Conservation (phyloP, 2,329 filamentous ascomycete species). For the Pseudonectria foliicola region DNA sequence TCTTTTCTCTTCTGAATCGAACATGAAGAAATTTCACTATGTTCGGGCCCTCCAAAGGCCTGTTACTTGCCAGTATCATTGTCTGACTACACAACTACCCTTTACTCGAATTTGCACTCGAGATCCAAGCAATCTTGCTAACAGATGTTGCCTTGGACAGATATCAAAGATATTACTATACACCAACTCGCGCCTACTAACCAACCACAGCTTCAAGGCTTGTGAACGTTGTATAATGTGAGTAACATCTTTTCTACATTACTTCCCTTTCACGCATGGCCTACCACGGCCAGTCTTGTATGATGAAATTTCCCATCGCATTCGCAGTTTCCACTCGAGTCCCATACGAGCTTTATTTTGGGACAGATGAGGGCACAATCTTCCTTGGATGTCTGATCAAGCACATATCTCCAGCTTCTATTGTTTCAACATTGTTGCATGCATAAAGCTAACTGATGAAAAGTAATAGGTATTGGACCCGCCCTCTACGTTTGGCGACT, state of each 20-base stretch:
- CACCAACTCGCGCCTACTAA: constrained; percentile 5
- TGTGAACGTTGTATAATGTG: constrained; percentile 6
- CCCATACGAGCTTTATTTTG: constrained; percentile 58
- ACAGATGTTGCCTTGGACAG: constrained; percentile 11
- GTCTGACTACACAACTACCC: constrained; percentile 51
- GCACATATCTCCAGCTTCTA: constrained; percentile 14
- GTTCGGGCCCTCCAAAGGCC: constrained; percentile 60
- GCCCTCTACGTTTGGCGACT: not conserved
- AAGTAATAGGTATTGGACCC: constrained; percentile 5
- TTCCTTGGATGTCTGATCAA: constrained; percentile 73
- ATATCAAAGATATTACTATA: constrained; percentile 2
- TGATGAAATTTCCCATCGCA: constrained; percentile 71
- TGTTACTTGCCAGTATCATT: constrained; percentile 91
- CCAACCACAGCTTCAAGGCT: constrained; percentile 1
- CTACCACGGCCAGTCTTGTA: constrained; percentile 16
- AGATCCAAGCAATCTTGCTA: constrained; percentile 12
- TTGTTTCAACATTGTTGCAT: constrained; percentile 5
- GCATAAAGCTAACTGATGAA: constrained; percentile 17
- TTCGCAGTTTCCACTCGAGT: constrained; percentile 89
- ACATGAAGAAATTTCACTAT: constrained; percentile 70
- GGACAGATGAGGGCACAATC: constrained; percentile 61
- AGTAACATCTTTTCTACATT: constrained; percentile 11
- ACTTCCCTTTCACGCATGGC: constrained; percentile 9
- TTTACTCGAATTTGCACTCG: constrained; percentile 1
- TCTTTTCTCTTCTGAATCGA: constrained; percentile 87